Base-by-base conservation (phyloP, 768 basidiomycete genomes). In the Mycena alexandri region DNA sequence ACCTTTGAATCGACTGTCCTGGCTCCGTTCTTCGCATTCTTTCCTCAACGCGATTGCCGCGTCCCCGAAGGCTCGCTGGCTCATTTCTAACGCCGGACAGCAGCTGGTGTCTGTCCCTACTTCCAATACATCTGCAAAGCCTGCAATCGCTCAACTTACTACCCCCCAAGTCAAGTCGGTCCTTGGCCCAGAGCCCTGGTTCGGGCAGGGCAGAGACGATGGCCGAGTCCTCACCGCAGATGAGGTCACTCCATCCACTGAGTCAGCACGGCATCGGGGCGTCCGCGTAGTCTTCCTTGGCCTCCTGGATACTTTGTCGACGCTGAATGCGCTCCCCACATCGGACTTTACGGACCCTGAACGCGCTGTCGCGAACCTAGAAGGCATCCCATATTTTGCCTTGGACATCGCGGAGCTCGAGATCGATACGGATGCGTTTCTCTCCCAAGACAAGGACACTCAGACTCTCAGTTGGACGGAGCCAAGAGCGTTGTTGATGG, bases 371-470 rank as follows among this genome's bases (percentile, higher is more conserved):
- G 80, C 83, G 55, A 87, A 91, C 52, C 80, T 96, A 25, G 78
- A 90, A 34, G 97, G 96, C n/a, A 89, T 85, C 2, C 90, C 94
- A 0, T 96, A 92, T 77, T 98, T 98, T 76, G 84, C 95, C 0
- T 70, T 98, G 67, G 95, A 98, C 74, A 81, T 94, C 2, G 84
- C 83, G 25, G 84, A 88, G 43, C 60, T 76, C 86, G 22, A 83
- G 82, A 7, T 72, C 78, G 16, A 73, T 73, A 19, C 61, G 72
- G 80, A 85, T 11, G 77, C 78, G 16, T 75, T 85, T 9, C 74
- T 87, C 52, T 78, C 84, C 73, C 64, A 75, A 70, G 83, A 69
- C 52, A 79, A 76, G 72, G 78, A 81, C 41, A 86, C 82, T 14
- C 74, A 76, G 63, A 73, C 74, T 19, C 61, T 90, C 67, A 76